A percentile compares a stretch with the other conserved stretches of the same genome.
These are phyloP conservation scores for Ammopiptanthus mongolicus DNA, from an alignment of 306 rosid genomes.

Conservation along the genomic window DNA sequence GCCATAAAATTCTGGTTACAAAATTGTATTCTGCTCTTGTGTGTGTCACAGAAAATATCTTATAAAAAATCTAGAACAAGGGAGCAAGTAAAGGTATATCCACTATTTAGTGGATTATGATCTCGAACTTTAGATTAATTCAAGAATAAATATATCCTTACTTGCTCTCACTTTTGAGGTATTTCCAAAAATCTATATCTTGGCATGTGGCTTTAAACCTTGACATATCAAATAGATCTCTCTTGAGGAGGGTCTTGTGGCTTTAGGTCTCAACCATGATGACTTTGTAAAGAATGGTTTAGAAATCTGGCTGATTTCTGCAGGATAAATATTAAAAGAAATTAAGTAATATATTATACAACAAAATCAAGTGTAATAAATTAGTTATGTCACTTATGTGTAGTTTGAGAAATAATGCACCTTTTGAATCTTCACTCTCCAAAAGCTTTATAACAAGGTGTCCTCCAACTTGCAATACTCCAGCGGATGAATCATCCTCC, in stretches of 20 bases:
- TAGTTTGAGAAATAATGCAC: conserved; percentile 20
- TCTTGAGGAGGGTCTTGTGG: conserved; percentile 84
- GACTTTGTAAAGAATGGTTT: conserved; percentile 76
- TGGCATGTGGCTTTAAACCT: conserved; percentile 43
- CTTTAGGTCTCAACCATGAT: conserved; percentile 90
- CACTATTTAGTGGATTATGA: too few relatives aligned
- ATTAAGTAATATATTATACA: not conserved
- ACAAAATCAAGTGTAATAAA: not conserved
- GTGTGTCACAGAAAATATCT: too few relatives aligned
- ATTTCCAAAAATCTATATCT: not conserved
- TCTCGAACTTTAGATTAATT: too few relatives aligned
- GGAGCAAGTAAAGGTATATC: too few relatives aligned
- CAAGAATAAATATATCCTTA: too few relatives aligned
- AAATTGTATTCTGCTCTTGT: too few relatives aligned
- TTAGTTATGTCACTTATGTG: not conserved
- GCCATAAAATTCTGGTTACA: too few relatives aligned
- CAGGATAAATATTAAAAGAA: conserved; percentile 13
- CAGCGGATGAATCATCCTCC: conserved; percentile 28
- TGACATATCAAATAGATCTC: conserved; percentile 92
- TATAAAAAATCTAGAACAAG: too few relatives aligned
- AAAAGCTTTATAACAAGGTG: conserved; percentile 78
- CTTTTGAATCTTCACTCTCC: conserved; percentile 85
- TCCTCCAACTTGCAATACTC: conserved; percentile 66
- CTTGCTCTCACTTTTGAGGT: too few relatives aligned
- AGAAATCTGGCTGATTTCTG: conserved; percentile 66